phyloP scores from a whole-genome alignment of 768 basidiomycete genomes.

The Imleria badia region DNA sequence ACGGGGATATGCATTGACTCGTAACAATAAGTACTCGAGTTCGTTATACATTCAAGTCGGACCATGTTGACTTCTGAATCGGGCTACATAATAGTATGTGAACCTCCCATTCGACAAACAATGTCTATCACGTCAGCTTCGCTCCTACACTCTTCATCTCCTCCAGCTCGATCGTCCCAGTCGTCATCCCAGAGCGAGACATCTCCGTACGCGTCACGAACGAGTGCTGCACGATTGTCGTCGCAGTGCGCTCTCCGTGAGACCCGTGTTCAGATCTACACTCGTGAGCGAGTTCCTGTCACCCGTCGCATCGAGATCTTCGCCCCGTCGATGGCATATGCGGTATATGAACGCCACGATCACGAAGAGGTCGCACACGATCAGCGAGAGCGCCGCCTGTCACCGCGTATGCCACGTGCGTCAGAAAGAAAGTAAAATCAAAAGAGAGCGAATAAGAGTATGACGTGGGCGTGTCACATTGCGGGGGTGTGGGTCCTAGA shows the following conservation, averaged over 20 bases:
- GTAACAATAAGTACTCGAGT: too few relatives aligned
- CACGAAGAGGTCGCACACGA: conserved; percentile 30
- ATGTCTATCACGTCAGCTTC: not conserved
- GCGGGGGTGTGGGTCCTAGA: not conserved
- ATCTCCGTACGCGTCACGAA: not conserved
- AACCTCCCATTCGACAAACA: not conserved
- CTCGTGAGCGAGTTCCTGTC: conserved; percentile 11
- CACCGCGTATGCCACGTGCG: not conserved
- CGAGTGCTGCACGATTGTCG: not conserved
- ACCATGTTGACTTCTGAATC: not conserved
- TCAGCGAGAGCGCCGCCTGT: conserved; percentile 23
- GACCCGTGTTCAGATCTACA: conserved; percentile 10
- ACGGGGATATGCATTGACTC: too few relatives aligned
- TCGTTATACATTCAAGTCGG: not conserved
- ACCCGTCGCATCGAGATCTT: conserved; percentile 1
- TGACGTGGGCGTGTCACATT: not conserved
- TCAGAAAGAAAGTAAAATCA: too few relatives aligned
- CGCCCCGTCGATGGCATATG: conserved; percentile 1
- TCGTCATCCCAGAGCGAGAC: not conserved
- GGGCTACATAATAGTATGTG: not conserved
- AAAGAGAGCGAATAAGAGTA: too few relatives aligned
- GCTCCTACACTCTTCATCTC: not conserved
- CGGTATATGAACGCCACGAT: conserved; percentile 23
- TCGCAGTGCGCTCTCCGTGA: not conserved
- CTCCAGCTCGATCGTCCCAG: not conserved